Base-by-base conservation (phyloP, 2,329 filamentous ascomycete genomes). In the Microascus cirrosus region DNA sequence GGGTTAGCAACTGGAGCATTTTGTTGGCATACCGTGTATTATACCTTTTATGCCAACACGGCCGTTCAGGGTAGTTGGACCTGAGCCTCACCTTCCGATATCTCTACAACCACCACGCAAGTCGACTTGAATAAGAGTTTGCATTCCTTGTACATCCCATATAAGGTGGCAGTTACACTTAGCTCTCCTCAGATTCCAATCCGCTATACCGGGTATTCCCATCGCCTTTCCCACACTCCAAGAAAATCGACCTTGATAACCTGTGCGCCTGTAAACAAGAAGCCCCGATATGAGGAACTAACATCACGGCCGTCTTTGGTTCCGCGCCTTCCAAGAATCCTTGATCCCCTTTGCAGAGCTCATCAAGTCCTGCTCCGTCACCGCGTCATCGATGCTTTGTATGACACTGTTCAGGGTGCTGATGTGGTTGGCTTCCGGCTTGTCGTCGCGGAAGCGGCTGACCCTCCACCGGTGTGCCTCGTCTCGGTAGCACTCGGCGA, bases 371-470 rank as follows among this genome's bases (percentile, higher is more conserved):
- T 89, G 79, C 71, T 96, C 84, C 0, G 84, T 88, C 12, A 99
- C 90, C 1, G 84, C 85, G 66, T 96, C 90, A 60, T 84, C 80
- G 64, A 99, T 97, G 70, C 90, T 95, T 62, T 93, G 86, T 60
- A 96, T 79, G 3, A 99, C 94, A 68, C 88, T 95, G 28, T 85
- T 77, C 1, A 96, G 90, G 0, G 89, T 93, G 20, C 77, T 85
- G 60, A 89, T 86, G 71, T 97, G 92, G 66, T 99, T 99, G 0
- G 89, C 91, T 63, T 96, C 87, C 32, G 78, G 77, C 74, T 99
- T 99, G 71, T 99, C 94, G 66, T 97, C 92, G 56, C 94, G 82
- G 71, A 96, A 93, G 34, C 92, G 85, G 64, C 94, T 86, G 69
- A 90, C 89, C 59, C 91, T 84, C 94, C 94, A 99, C 24, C 85